A percentile compares a stretch with the other conserved stretches of the same genome.
Conservation (phyloP, 768 basidiomycete species). For the Kwoniella dejecticola region DNA sequence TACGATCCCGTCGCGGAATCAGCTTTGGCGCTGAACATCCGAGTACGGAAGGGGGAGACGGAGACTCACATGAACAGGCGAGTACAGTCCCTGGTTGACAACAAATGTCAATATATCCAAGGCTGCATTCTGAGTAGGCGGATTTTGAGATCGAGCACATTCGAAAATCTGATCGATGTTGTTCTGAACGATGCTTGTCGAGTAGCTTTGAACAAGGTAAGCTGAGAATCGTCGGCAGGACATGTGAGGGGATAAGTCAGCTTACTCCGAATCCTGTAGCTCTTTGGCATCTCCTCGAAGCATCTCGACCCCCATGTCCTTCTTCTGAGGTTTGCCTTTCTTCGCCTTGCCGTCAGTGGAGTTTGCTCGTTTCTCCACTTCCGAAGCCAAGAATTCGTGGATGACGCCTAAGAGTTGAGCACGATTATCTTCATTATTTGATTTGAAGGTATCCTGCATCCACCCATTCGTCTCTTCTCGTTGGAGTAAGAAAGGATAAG, state of each 20-base stretch:
- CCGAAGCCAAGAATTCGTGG: conserved; percentile 85
- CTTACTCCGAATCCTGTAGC: conserved; percentile 95
- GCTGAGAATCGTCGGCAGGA: background rate
- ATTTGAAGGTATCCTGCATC: conserved; percentile 86
- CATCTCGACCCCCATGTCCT: conserved; percentile 77
- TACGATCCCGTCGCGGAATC: conserved; percentile 48
- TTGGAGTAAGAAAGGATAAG: conserved; percentile 89
- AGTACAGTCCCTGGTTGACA: conserved; percentile 90
- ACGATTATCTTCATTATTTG: conserved; percentile 70
- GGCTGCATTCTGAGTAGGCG: conserved; percentile 75
- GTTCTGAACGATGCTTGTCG: conserved; percentile 90
- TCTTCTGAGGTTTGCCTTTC: conserved; percentile 20
- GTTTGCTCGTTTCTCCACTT: conserved; percentile 67
- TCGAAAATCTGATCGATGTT: conserved; percentile 80
- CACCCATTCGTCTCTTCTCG: conserved; percentile 73
- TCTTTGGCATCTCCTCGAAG: conserved; percentile 92
- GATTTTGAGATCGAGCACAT: conserved; percentile 72
- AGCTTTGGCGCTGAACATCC: conserved; percentile 2
- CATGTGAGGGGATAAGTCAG: background rate
- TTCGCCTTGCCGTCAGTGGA: background rate
- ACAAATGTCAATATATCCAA: conserved; percentile 91
- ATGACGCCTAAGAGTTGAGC: conserved; percentile 80
- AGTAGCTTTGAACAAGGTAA: conserved; percentile 67
- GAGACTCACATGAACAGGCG: conserved; percentile 76
- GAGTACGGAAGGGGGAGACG: background rate